These are phyloP conservation scores for Eurotiales sp. DNA, from an alignment of 2,329 filamentous ascomycete species.

Conservation along the genomic window DNA sequence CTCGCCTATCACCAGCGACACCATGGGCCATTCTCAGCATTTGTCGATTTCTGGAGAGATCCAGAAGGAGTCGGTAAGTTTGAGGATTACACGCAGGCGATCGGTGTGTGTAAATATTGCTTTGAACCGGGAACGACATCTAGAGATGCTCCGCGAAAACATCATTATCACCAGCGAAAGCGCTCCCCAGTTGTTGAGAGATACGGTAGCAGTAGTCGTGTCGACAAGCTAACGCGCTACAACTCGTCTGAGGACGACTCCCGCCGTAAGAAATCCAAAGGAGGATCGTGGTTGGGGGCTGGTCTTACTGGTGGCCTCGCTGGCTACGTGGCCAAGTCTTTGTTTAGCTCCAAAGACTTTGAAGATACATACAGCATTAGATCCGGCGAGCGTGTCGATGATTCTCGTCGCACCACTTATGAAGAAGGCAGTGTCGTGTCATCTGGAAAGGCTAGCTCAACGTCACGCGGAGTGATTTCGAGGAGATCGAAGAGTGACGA, in stretches of 20 bases:
- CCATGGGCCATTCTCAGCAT: conserved; percentile 52
- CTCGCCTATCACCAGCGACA: conserved; percentile 52
- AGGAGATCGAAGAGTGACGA: conserved; percentile 14
- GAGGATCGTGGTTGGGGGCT: conserved; percentile 50
- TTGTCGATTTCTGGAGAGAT: conserved; percentile 61
- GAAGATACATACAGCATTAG: conserved; percentile 60
- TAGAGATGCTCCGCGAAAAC: conserved; percentile 57
- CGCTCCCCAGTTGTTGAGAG: conserved; percentile 43
- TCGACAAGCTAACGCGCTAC: conserved; percentile 60
- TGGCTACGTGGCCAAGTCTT: conserved; percentile 52
- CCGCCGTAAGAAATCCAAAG: conserved; percentile 43
- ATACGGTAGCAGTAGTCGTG: conserved; percentile 40
- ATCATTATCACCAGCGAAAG: conserved; percentile 49
- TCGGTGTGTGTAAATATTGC: conserved; percentile 62
- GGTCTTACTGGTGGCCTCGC: conserved; percentile 54
- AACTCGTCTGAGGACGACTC: conserved; percentile 50
- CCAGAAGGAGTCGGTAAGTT: conserved; percentile 62
- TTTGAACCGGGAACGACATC: conserved; percentile 59
- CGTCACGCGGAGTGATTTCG: conserved; percentile 40
- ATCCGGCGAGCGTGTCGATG: conserved; percentile 43
- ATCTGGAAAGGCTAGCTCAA: conserved; percentile 37
- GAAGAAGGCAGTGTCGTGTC: conserved; percentile 27
- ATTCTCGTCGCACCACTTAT: conserved; percentile 23
- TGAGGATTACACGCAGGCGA: conserved; percentile 65
- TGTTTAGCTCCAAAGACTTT: conserved; percentile 54